Conservation (phyloP, 2,329 filamentous ascomycete species). For the Ceratocystis diversiconidia region DNA sequence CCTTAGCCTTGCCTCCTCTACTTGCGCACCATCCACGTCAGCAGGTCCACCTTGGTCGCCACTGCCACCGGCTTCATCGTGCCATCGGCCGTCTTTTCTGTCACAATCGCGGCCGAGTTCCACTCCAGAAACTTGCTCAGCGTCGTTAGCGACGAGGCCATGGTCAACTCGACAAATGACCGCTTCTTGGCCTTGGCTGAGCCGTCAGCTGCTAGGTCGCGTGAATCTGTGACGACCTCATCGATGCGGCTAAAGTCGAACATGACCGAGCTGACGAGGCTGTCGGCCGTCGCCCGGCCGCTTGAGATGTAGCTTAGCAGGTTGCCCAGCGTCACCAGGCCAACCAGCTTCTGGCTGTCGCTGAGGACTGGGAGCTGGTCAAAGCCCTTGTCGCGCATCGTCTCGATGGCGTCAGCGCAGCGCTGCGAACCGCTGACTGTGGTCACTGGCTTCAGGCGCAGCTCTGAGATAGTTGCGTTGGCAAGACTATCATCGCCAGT, state of each 20-base stretch:
- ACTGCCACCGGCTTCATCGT: slow-evolving; percentile 62
- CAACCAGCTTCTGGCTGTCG: slow-evolving; percentile 55
- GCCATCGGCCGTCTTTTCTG: slow-evolving; percentile 52
- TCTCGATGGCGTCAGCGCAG: slow-evolving; percentile 84
- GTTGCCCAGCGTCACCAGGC: slow-evolving; percentile 88
- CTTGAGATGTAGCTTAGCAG: slow-evolving; percentile 79
- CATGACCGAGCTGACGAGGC: slow-evolving; percentile 77
- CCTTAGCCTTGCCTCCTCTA: not conserved
- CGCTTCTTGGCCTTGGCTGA: slow-evolving; percentile 35
- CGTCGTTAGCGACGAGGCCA: slow-evolving; percentile 69
- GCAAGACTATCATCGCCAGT: slow-evolving; percentile 46
- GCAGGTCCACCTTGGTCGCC: slow-evolving; percentile 89
- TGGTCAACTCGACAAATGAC: slow-evolving; percentile 86
- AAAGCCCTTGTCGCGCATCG: slow-evolving; percentile 96
- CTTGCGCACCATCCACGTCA: slow-evolving; percentile 75
- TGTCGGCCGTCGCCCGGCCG: slow-evolving; percentile 60
- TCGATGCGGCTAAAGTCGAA: slow-evolving; percentile 83
- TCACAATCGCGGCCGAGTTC: slow-evolving; percentile 93
- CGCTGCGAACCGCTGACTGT: slow-evolving; percentile 57
- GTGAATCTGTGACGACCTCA: slow-evolving; percentile 81
- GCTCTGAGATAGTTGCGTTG: slow-evolving; percentile 62
- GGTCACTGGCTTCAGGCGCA: slow-evolving; percentile 86
- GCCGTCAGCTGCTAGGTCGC: slow-evolving; percentile 38
- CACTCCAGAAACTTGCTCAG: slow-evolving; percentile 93
- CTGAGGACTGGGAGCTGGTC: slow-evolving; percentile 89